Percentiles rank a stretch among this genome's conserved stretches.
These are phyloP conservation scores for Curvularia lunata DNA, from an alignment of 2,329 filamentous ascomycete species.

Conservation along the genomic window DNA sequence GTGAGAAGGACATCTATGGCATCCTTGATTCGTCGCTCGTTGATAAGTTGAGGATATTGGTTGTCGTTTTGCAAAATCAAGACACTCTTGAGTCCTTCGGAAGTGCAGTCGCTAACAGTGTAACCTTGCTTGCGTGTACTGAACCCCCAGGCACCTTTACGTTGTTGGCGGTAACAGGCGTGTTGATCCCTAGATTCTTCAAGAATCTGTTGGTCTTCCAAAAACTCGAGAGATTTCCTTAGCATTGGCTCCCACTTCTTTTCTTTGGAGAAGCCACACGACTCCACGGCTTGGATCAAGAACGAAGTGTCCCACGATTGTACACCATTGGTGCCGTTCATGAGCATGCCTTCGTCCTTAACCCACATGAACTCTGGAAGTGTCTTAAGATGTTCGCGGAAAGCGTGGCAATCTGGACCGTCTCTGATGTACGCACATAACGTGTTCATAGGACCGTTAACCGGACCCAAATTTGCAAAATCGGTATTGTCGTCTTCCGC, in stretches of 20 bases:
- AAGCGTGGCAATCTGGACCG: slow-evolving; percentile 73
- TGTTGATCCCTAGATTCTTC: slow-evolving; percentile 80
- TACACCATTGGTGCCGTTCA: slow-evolving; percentile 97
- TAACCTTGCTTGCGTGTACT: slow-evolving; percentile 93
- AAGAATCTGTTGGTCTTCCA: slow-evolving; percentile 89
- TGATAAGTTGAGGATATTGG: slow-evolving; percentile 72
- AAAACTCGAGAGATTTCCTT: slow-evolving; percentile 78
- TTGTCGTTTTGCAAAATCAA: slow-evolving; percentile 82
- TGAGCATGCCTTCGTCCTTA: slow-evolving; percentile 88
- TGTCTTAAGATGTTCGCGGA: slow-evolving; percentile 79
- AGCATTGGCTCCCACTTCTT: slow-evolving; percentile 84
- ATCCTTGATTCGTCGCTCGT: slow-evolving; percentile 80
- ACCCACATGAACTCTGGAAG: slow-evolving; percentile 90
- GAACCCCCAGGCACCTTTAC: slow-evolving; percentile 96
- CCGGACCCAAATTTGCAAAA: slow-evolving; percentile 83
- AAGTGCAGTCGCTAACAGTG: slow-evolving; percentile 91
- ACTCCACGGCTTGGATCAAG: slow-evolving; percentile 79
- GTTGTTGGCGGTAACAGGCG: slow-evolving; percentile 83
- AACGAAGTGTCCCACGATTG: slow-evolving; percentile 98
- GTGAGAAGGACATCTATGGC: slow-evolving; percentile 88
- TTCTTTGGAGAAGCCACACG: slow-evolving; percentile 78
- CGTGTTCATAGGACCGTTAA: slow-evolving; percentile 91
- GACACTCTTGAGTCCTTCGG: slow-evolving; percentile 86
- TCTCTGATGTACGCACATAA: slow-evolving; percentile 83
- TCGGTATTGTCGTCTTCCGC: slow-evolving; percentile 95